A percentile compares a stretch with the other conserved stretches of the same genome.
Conservation (phyloP, 257 asterid genomes). For the Perilla frutescens region DNA sequence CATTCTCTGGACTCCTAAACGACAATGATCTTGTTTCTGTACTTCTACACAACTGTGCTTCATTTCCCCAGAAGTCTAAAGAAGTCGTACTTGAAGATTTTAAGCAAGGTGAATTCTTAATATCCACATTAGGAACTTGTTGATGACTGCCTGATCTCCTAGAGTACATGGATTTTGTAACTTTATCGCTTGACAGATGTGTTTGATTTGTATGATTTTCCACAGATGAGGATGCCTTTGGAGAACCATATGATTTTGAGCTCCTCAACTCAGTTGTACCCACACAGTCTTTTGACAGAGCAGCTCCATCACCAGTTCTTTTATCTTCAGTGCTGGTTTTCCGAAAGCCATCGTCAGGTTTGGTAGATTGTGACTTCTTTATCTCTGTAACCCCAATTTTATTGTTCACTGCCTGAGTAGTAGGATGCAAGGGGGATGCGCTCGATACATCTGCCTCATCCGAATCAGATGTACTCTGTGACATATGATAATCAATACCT, state of each 20-base stretch:
- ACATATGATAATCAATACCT: conserved; percentile 25
- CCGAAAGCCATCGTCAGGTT: conserved; percentile 33
- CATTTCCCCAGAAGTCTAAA: conserved; percentile 39
- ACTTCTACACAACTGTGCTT: conserved; percentile 32
- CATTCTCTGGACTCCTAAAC: conserved; percentile 35
- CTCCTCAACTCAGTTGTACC: conserved; percentile 29
- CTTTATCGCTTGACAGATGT: conserved; percentile 26
- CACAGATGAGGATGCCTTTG: conserved; percentile 27
- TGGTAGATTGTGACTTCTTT: conserved; percentile 9
- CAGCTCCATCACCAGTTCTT: conserved; percentile 11
- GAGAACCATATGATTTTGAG: conserved; percentile 28
- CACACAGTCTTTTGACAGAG: conserved; percentile 20
- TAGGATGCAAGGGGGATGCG: conserved; percentile 24
- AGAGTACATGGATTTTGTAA: conserved; percentile 31
- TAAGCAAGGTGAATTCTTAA: conserved; percentile 38
- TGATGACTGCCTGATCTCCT: conserved; percentile 41
- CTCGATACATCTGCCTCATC: conserved; percentile 35
- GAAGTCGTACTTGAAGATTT: conserved; percentile 37
- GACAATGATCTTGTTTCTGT: conserved; percentile 41
- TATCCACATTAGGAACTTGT: conserved; percentile 38
- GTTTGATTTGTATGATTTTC: conserved; percentile 34
- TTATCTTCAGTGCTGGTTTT: conserved; percentile 27
- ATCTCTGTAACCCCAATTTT: conserved; percentile 19
- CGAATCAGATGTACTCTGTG: conserved; percentile 38
- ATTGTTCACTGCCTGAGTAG: conserved; percentile 20